Conservation (phyloP, 139 green algal species). For the Microglena sp. region DNA sequence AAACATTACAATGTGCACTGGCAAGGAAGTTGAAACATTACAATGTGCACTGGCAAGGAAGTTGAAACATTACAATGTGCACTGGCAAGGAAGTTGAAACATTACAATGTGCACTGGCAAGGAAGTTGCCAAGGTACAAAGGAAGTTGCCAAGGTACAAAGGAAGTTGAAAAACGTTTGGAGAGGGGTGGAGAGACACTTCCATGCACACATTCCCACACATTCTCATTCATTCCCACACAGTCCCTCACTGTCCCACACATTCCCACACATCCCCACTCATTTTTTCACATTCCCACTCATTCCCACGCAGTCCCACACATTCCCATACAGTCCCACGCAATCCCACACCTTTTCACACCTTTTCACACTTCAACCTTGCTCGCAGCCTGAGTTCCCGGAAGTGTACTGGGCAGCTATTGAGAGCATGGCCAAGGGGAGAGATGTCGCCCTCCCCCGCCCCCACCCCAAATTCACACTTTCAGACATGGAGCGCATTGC, state of each 20-base stretch:
- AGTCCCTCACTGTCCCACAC: background rate
- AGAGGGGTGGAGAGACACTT: background rate
- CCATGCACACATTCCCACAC: background rate
- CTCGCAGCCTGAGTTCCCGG: slow-evolving; percentile 32
- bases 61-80: too few species aligned
- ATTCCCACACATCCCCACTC: background rate
- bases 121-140: too few species aligned
- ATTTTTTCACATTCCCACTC: background rate
- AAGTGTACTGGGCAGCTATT: slow-evolving; percentile 31
- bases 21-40: too few species aligned
- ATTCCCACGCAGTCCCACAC: background rate
- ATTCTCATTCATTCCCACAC: background rate
- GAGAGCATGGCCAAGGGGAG: background rate
- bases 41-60: too few species aligned
- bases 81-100: too few species aligned
- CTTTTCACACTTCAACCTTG: too few species aligned
- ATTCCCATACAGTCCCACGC: background rate
- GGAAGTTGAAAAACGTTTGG: too few species aligned
- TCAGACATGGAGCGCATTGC: slow-evolving; percentile 26
- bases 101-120: too few species aligned
- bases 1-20: too few species aligned
- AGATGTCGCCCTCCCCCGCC: slow-evolving; percentile 26
- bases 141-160: too few species aligned
- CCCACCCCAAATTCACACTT: slow-evolving; percentile 44
- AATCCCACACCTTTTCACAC: background rate